A percentile compares a stretch with the other conserved stretches of the same genome.
Conservation (phyloP, 169 alveolate genomes). For the Babesia sp. region DNA sequence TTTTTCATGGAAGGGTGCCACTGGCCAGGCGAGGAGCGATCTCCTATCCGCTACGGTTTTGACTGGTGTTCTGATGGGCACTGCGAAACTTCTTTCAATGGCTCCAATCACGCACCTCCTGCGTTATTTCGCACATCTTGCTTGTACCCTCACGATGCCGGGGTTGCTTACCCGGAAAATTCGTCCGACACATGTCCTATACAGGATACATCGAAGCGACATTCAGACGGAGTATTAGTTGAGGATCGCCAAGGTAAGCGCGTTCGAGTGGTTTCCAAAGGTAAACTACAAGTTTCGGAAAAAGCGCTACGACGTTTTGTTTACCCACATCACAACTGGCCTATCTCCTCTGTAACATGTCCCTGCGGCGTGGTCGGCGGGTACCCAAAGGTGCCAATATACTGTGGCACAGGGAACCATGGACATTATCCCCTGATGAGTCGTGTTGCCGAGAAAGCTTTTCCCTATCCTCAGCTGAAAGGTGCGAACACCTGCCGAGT, state of each 20-base stretch:
- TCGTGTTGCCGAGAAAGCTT: neutral
- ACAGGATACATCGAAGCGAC: constrained; percentile 12
- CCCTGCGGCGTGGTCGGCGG: neutral
- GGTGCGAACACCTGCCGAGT: constrained; percentile 16
- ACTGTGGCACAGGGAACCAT: neutral
- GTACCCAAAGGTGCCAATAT: constrained; percentile 4
- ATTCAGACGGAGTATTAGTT: constrained; percentile 4
- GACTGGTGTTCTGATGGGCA: neutral
- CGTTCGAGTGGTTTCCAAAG: constrained; percentile 22
- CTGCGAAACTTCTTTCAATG: neutral
- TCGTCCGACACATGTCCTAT: neutral
- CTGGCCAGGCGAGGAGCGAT: constrained; percentile 24
- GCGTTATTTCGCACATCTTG: neutral
- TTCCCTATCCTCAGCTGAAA: constrained; percentile 12
- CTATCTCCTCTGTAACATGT: neutral
- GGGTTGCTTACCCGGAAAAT: neutral
- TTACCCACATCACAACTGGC: neutral
- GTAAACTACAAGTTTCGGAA: neutral
- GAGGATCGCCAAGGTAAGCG: constrained; percentile 9
- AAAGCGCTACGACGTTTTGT: constrained; percentile 1
- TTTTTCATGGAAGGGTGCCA: constrained; percentile 7
- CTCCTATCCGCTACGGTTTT: neutral
- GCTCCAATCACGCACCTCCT: neutral
- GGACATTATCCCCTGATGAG: neutral
- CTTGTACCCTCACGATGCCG: neutral